A percentile compares a stretch with the other conserved stretches of the same genome.
phyloP scores from a whole-genome alignment of 1,284 basidiomycete genomes.

The Trichosporon sp. region DNA sequence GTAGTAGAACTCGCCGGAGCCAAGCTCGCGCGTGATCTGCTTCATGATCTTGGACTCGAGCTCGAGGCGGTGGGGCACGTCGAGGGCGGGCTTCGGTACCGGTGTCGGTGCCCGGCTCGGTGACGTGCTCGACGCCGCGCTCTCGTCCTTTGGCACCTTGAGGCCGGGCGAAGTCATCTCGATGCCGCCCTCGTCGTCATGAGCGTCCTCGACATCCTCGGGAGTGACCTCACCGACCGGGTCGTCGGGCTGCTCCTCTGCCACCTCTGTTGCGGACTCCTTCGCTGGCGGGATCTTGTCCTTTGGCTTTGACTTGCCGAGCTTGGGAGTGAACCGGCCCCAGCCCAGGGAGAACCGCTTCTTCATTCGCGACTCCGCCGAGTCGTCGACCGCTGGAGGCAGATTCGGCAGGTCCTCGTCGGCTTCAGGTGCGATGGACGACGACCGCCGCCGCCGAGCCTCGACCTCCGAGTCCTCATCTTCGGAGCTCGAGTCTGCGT shows the following conservation, averaged over 20 bases:
- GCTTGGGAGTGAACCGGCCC: slow-evolving; percentile 33
- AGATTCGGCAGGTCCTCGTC: slow-evolving; percentile 29
- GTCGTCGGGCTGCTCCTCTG: slow-evolving; percentile 9
- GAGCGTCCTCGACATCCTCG: neutral
- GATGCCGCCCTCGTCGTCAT: neutral
- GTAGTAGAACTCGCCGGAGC: slow-evolving; percentile 50
- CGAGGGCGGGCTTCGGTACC: neutral
- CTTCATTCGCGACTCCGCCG: slow-evolving; percentile 18
- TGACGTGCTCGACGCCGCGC: neutral
- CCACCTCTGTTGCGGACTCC: slow-evolving; percentile 3
- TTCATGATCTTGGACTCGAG: slow-evolving; percentile 49
- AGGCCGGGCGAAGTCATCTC: neutral
- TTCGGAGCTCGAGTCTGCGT: slow-evolving; percentile 13
- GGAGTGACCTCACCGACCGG: neutral
- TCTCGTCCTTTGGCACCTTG: neutral
- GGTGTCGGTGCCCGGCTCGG: neutral
- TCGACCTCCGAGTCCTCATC: slow-evolving; percentile 7
- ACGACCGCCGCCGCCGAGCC: slow-evolving; percentile 12
- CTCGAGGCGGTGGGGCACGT: slow-evolving; percentile 41
- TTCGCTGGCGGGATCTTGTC: slow-evolving; percentile 8
- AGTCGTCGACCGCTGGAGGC: slow-evolving; percentile 9
- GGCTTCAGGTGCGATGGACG: slow-evolving; percentile 32
- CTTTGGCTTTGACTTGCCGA: slow-evolving; percentile 13
- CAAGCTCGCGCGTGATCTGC: slow-evolving; percentile 45
- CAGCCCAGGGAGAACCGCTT: slow-evolving; percentile 28